These are phyloP conservation scores for Tylopilus sp. DNA, from an alignment of 768 basidiomycete genomes.

Conservation along the genomic window DNA sequence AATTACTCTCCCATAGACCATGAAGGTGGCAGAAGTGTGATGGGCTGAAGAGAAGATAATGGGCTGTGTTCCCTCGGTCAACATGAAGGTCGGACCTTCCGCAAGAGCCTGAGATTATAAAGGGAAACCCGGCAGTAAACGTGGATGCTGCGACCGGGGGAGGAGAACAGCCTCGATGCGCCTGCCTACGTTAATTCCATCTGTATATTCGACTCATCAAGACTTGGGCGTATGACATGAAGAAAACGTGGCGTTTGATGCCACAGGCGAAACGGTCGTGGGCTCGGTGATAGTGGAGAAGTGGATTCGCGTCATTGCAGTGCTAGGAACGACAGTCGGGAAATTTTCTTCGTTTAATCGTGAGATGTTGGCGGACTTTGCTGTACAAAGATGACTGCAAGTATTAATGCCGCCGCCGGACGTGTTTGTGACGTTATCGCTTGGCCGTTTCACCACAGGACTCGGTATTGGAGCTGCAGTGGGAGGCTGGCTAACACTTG, in stretches of 20 bases:
- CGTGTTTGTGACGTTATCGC: slow-evolving; percentile 3
- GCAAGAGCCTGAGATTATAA: slow-evolving; percentile 23
- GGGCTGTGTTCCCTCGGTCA: slow-evolving; percentile 16
- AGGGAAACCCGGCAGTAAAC: slow-evolving; percentile 17
- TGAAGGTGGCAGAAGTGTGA: slow-evolving; percentile 18
- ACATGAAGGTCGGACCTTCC: slow-evolving; percentile 17
- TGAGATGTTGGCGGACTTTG: background rate
- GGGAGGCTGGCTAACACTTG: background rate
- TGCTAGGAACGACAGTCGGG: slow-evolving; percentile 12
- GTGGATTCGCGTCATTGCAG: slow-evolving; percentile 20
- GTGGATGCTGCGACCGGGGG: slow-evolving; percentile 18
- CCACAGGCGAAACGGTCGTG: slow-evolving; percentile 8
- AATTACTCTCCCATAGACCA: slow-evolving; percentile 29
- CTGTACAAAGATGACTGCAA: slow-evolving; percentile 10
- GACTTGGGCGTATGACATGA: slow-evolving; percentile 18
- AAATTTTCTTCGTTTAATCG: slow-evolving; percentile 7
- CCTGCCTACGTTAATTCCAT: slow-evolving; percentile 18
- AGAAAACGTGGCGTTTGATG: slow-evolving; percentile 26
- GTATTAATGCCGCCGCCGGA: background rate
- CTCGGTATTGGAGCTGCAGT: background rate
- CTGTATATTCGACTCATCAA: slow-evolving; percentile 8
- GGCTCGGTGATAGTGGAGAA: slow-evolving; percentile 13
- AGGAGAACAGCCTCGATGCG: slow-evolving; percentile 22
- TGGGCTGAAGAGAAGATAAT: slow-evolving; percentile 5
- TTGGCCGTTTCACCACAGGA: background rate